phyloP scores from a whole-genome alignment of 2,329 filamentous ascomycete genomes.

The Aspergillus glaucus region DNA sequence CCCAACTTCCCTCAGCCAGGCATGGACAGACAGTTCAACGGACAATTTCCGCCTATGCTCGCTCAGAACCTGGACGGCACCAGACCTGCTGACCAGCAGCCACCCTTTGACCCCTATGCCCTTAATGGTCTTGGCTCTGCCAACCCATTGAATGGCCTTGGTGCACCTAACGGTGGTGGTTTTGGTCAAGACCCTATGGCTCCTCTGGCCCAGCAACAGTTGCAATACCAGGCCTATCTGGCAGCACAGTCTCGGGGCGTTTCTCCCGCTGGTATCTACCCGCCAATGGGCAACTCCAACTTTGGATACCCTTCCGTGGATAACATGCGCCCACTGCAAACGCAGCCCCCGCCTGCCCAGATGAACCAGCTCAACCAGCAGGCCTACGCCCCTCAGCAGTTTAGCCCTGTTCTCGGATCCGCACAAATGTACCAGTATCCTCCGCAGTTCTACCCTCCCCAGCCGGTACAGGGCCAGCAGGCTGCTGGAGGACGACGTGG shows the following conservation, averaged over 20 bases:
- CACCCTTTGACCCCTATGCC: slow-evolving; percentile 34
- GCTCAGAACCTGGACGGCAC: slow-evolving; percentile 30
- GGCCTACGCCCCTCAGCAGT: slow-evolving; percentile 40
- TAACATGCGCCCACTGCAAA: slow-evolving; percentile 36
- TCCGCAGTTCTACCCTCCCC: slow-evolving; percentile 45
- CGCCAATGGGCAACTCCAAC: slow-evolving; percentile 38
- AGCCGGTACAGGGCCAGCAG: slow-evolving; percentile 41
- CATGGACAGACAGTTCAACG: slow-evolving; percentile 38
- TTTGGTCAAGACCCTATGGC: slow-evolving; percentile 33
- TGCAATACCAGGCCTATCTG: slow-evolving; percentile 54
- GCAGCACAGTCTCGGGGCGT: slow-evolving; percentile 41
- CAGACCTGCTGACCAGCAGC: slow-evolving; percentile 32
- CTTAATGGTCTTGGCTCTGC: slow-evolving; percentile 23
- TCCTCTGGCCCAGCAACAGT: slow-evolving; percentile 44
- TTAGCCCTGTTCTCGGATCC: slow-evolving; percentile 39
- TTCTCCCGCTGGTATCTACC: slow-evolving; percentile 41
- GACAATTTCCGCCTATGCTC: slow-evolving; percentile 33
- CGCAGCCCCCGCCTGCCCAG: slow-evolving; percentile 28
- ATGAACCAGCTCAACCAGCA: slow-evolving; percentile 41
- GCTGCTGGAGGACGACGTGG: slow-evolving; percentile 47
- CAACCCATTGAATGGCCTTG: slow-evolving; percentile 23
- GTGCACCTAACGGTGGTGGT: slow-evolving; percentile 23
- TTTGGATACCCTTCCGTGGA: slow-evolving; percentile 40
- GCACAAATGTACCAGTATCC: slow-evolving; percentile 49
- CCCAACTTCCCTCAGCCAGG: slow-evolving; percentile 30